These are phyloP conservation scores for Orobanche coerulescens DNA, from an alignment of 257 asterid genomes.

Conservation along the genomic window DNA sequence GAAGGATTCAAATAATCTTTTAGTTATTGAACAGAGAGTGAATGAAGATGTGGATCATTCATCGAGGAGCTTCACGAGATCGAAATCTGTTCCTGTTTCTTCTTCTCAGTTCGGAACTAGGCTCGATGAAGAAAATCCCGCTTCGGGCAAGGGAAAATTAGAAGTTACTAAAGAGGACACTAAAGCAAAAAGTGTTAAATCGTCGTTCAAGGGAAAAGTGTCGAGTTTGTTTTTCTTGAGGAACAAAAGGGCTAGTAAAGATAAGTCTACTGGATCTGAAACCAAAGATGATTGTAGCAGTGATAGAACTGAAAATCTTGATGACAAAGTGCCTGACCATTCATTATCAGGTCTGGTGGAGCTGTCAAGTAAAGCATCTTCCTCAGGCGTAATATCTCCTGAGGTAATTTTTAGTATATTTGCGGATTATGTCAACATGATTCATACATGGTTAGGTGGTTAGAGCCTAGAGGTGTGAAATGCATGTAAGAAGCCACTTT, in stretches of 20 bases:
- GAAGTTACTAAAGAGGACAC: constrained; percentile 38
- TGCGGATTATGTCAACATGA: neutral
- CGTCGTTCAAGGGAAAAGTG: constrained; percentile 69
- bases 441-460: constrained; percentile 16
- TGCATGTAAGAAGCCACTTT: neutral
- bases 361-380: constrained; percentile 29
- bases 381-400: constrained; percentile 28
- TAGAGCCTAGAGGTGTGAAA: neutral
- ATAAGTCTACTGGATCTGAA: constrained; percentile 31
- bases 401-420: constrained; percentile 42
- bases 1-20: constrained; percentile 25
- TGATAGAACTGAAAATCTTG: constrained; percentile 25
- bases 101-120: constrained; percentile 43
- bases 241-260: constrained; percentile 53
- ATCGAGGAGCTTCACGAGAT: constrained; percentile 57
- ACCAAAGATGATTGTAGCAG: constrained; percentile 27
- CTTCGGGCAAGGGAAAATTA: constrained; percentile 29
- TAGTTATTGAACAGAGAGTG: constrained; percentile 26
- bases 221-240: constrained; percentile 76
- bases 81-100: constrained; percentile 84
- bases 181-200: constrained; percentile 49
- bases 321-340: constrained; percentile 22
- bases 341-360: constrained; percentile 28
- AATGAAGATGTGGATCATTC: constrained; percentile 33
- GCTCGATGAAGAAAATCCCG: constrained; percentile 29